Evolutionary conservation across 1,284 basidiomycete species (phyloP), one percentile per base, ranked within the genome.

Genomic region (Tranzscheliella williamsii): DNA sequence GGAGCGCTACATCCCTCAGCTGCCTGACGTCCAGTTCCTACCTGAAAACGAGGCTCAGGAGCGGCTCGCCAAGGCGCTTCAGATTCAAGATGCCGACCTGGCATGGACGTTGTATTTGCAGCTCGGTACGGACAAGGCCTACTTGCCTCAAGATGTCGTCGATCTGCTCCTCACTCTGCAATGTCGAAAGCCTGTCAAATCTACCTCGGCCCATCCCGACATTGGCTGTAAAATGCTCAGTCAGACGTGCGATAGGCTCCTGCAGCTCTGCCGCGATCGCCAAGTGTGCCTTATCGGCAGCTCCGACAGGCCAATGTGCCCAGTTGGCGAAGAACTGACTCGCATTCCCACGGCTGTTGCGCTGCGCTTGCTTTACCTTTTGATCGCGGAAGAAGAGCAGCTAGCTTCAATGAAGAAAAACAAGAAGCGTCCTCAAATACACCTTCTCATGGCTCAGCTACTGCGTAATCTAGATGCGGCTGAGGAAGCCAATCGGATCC

Each of bases 371-470:
- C 51, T 62, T 13, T 62, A 62, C 18, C 58, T 55, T 7, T 44
- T 62, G 8, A 24, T 52, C n/a, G 52, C 52, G 1, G 58, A 55
- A 33, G 51, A 55, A 30, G 58, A 62, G 38, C 51, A 24, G 5
- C n/a, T n/a, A n/a, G n/a, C n/a, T n/a, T n/a, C n/a, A n/a, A n/a
- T n/a, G n/a, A n/a, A n/a, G n/a, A n/a, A n/a, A n/a, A n/a, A n/a
- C n/a, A n/a, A n/a, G n/a, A n/a, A n/a, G n/a, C n/a, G n/a, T n/a
- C n/a, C n/a, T n/a, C n/a, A n/a, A n/a, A n/a, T n/a, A n/a, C n/a
- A n/a, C n/a, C n/a, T n/a, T n/a, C n/a, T n/a, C n/a, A n/a, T n/a
- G n/a, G n/a, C n/a, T n/a, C n/a, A n/a, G n/a, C n/a, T n/a, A n/a
- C n/a, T n/a, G n/a, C n/a, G n/a, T n/a, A n/a, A n/a, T n/a, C n/a